These are phyloP conservation scores for Globisporangium uncinulatum DNA, from an alignment of 352 stramenopile species.

Conservation along the genomic window DNA sequence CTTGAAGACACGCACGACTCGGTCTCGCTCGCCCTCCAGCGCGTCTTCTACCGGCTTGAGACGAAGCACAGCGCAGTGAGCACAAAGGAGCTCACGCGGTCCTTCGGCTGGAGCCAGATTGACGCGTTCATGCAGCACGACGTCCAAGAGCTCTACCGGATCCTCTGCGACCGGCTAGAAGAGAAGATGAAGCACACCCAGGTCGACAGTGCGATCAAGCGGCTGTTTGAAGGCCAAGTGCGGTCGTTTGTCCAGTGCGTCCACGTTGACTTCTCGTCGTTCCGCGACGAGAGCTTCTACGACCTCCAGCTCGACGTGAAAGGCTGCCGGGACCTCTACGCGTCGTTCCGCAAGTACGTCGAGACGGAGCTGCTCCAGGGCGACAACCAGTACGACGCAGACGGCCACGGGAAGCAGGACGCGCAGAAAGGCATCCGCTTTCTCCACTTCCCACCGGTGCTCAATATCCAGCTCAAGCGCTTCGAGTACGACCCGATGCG, in stretches of 20 bases:
- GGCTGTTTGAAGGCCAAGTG: constrained; percentile 89
- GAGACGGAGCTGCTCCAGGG: constrained; percentile 90
- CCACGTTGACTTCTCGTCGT: constrained; percentile 87
- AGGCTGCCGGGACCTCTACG: constrained; percentile 84
- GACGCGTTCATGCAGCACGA: constrained; percentile 93
- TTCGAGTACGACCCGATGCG: constrained; percentile 86
- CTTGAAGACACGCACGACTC: constrained; percentile 82
- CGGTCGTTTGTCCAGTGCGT: constrained; percentile 90
- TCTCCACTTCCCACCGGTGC: constrained; percentile 77
- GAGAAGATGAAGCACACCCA: constrained; percentile 91
- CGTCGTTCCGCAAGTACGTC: constrained; percentile 90
- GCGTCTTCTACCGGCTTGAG: constrained; percentile 83
- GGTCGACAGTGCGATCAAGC: constrained; percentile 74
- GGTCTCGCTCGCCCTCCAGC: constrained; percentile 76
- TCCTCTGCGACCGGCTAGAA: constrained; percentile 89
- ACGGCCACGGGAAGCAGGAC: constrained; percentile 87
- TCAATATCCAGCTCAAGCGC: constrained; percentile 92
- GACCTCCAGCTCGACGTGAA: constrained; percentile 93
- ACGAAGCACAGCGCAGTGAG: constrained; percentile 70
- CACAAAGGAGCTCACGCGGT: constrained; percentile 90
- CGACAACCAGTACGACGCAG: constrained; percentile 92
- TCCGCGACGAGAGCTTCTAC: constrained; percentile 89
- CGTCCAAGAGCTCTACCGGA: constrained; percentile 89
- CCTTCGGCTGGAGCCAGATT: constrained; percentile 90
- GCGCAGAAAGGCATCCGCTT: constrained; percentile 88